phyloP scores from a whole-genome alignment of 2,329 filamentous ascomycete genomes.

The Huntiella abstrusa region DNA sequence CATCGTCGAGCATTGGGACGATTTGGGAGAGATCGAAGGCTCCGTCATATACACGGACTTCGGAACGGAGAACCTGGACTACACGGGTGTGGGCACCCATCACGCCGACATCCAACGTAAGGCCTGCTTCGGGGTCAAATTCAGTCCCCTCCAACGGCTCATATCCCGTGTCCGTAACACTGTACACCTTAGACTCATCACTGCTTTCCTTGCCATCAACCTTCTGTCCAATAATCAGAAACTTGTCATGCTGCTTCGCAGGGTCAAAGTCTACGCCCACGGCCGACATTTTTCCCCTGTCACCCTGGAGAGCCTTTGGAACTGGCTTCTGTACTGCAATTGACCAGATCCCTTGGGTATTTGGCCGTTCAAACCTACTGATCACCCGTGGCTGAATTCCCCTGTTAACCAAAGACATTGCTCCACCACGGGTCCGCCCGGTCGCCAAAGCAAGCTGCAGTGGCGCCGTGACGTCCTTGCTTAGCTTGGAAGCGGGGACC shows the following conservation, averaged over 20 bases:
- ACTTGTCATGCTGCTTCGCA: constrained; percentile 51
- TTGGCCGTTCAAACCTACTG: constrained; percentile 51
- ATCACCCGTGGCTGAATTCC: constrained; percentile 57
- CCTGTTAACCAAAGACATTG: constrained; percentile 58
- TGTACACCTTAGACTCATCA: constrained; percentile 63
- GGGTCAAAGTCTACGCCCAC: constrained; percentile 31
- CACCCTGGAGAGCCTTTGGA: constrained; percentile 32
- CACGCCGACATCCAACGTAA: constrained; percentile 69
- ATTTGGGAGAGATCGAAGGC: constrained; percentile 82
- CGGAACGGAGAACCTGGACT: constrained; percentile 70
- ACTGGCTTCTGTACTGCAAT: constrained; percentile 49
- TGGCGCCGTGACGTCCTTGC: constrained; percentile 9
- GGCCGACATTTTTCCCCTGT: constrained; percentile 29
- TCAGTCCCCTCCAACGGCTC: constrained; percentile 66
- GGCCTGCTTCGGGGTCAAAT: constrained; percentile 76
- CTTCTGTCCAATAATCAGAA: constrained; percentile 61
- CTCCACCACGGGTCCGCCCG: constrained; percentile 46
- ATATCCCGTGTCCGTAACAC: constrained; percentile 52
- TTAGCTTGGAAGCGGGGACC: constrained; percentile 31
- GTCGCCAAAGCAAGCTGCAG: constrained; percentile 41
- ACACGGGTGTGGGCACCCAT: constrained; percentile 66
- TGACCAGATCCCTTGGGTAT: constrained; percentile 65
- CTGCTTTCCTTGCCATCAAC: constrained; percentile 38
- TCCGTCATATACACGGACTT: constrained; percentile 79
- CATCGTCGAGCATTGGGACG: constrained; percentile 79